A percentile compares a stretch with the other conserved stretches of the same genome.
These are phyloP conservation scores for Kazachstania psychrophila DNA, from an alignment of 805 yeast genomes.

Conservation along the genomic window DNA sequence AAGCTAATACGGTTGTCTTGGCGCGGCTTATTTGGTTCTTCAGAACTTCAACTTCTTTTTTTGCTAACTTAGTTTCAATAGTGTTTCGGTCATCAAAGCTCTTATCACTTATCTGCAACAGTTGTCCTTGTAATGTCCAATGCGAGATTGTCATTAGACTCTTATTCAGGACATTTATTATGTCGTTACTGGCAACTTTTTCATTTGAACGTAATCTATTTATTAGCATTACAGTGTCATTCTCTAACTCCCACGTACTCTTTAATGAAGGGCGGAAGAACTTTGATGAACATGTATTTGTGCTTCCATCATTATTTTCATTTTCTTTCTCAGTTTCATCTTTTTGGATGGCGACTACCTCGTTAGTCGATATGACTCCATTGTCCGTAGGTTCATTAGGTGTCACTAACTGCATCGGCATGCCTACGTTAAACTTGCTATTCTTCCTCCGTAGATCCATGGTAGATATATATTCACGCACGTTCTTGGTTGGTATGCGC, in stretches of 20 bases:
- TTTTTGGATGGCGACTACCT: too few species aligned
- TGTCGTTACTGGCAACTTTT: conserved; percentile 4
- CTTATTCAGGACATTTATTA: conserved; percentile 20
- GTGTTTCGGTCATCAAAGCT: conserved; percentile 17
- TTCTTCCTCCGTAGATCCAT: neutral
- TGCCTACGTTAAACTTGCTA: neutral
- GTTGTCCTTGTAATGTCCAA: conserved; percentile 27
- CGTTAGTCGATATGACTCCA: too few species aligned
- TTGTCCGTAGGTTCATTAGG: conserved; percentile 25
- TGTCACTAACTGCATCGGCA: conserved; percentile 15
- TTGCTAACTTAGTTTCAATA: conserved; percentile 19
- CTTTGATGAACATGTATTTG: neutral
- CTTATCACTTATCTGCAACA: conserved; percentile 15
- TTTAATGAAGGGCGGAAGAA: conserved; percentile 12
- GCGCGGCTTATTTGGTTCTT: conserved; percentile 7
- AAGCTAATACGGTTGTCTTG: neutral
- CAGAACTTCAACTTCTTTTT: conserved; percentile 21
- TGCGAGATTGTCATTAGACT: conserved; percentile 25
- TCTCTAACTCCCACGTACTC: conserved; percentile 21
- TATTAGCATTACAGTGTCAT: conserved; percentile 12
- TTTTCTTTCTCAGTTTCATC: conserved; percentile 1
- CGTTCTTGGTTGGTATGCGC: too few species aligned
- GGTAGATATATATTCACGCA: neutral
- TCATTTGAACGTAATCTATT: conserved; percentile 11
- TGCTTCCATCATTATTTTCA: neutral